phyloP scores from a whole-genome alignment of 208 protist genomes.

The Leishmania aethiopica region DNA sequence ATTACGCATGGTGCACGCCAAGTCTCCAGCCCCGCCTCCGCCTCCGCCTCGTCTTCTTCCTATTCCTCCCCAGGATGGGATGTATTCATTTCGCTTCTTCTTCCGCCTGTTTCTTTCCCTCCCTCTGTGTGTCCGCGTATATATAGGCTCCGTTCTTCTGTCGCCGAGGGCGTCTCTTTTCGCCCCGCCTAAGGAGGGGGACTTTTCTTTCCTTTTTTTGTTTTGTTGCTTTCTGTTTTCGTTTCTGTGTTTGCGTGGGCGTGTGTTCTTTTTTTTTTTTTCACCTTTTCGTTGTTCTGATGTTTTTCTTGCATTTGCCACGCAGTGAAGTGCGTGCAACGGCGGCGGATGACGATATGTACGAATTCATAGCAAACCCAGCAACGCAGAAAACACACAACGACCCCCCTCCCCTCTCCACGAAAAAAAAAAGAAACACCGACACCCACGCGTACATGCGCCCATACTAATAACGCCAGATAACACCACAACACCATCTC shows the following conservation, averaged over 20 bases:
- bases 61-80: background rate
- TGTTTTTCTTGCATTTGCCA: background rate
- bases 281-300: background rate
- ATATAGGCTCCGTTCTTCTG: background rate
- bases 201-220: background rate
- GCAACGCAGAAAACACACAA: background rate
- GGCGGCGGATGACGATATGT: background rate
- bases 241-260: background rate
- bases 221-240: background rate
- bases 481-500: too few relatives aligned
- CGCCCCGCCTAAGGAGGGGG: background rate
- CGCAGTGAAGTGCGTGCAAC: background rate
- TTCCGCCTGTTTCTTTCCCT: conserved; percentile 3
- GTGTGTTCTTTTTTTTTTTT: background rate
- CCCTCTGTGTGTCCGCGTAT: background rate
- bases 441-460: too few relatives aligned
- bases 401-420: background rate
- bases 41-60: background rate
- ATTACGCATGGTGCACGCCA: background rate
- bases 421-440: background rate
- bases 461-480: too few relatives aligned
- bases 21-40: background rate
- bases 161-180: background rate
- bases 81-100: background rate
- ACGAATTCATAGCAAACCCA: background rate